A percentile compares a stretch with the other conserved stretches of the same genome.
Evolutionary conservation across 371 early-diverging fungal genomes (phyloP).

Genomic region (Mortierella sp.): DNA sequence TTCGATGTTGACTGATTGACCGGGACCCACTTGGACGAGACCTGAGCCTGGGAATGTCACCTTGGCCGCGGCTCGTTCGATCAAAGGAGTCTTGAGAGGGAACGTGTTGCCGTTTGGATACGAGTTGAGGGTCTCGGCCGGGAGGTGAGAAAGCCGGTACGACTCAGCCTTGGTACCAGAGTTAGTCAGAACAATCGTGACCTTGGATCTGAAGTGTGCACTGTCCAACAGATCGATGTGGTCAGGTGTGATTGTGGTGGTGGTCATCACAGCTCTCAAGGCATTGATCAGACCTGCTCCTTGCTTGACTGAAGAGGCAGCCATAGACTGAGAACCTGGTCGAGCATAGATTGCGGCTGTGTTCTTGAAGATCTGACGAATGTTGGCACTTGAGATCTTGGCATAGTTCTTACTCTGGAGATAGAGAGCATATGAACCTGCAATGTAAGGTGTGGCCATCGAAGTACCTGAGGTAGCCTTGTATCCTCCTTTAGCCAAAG

Average conservation of each 20-base stretch:
- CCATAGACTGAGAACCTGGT: too few relatives aligned
- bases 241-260: too few relatives aligned
- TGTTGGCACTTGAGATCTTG: conserved; percentile 17
- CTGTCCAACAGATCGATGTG: conserved; percentile 64
- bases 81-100: conserved; percentile 30
- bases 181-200: too few relatives aligned
- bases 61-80: too few relatives aligned
- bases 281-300: conserved; percentile 83
- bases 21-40: conserved; percentile 25
- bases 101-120: conserved; percentile 39
- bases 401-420: too few relatives aligned
- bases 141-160: conserved; percentile 60
- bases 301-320: conserved; percentile 63
- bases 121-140: conserved; percentile 60
- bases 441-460: too few relatives aligned
- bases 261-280: too few relatives aligned
- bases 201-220: too few relatives aligned
- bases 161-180: conserved; percentile 58
- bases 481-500: conserved; percentile 61
- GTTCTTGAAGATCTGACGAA: conserved; percentile 48
- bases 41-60: conserved; percentile 52
- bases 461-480: too few relatives aligned
- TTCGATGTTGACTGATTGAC: conserved; percentile 48
- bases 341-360: too few relatives aligned
- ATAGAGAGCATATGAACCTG: too few relatives aligned